These are phyloP conservation scores for Phytophthora megakarya DNA, from an alignment of 352 stramenopile genomes.

Conservation along the genomic window DNA sequence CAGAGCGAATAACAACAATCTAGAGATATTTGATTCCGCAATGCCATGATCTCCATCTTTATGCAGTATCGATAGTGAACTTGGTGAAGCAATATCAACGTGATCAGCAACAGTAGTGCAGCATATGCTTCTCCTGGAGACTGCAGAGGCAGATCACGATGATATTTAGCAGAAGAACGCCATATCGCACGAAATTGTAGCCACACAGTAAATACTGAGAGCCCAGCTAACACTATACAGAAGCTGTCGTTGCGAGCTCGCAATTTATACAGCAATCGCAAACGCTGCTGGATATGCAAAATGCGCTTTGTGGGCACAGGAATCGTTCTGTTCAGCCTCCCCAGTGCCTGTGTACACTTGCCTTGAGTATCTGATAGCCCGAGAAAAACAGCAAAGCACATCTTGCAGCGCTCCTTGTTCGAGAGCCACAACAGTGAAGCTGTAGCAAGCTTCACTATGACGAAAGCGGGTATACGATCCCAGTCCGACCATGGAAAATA, in stretches of 20 bases:
- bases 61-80: constrained; percentile 52
- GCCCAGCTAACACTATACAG: constrained; percentile 37
- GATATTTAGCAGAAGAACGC: constrained; percentile 35
- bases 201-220: constrained; percentile 50
- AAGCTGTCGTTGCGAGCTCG: constrained; percentile 39
- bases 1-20: constrained; percentile 20
- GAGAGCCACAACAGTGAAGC: constrained; percentile 39
- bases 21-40: constrained; percentile 53
- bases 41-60: constrained; percentile 57
- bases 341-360: not conserved
- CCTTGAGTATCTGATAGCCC: constrained; percentile 20
- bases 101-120: constrained; percentile 50
- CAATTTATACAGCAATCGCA: constrained; percentile 42
- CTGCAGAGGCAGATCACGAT: constrained; percentile 29
- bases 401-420: constrained; percentile 44
- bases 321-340: constrained; percentile 30
- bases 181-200: constrained; percentile 68
- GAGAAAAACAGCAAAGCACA: constrained; percentile 41
- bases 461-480: constrained; percentile 47
- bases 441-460: constrained; percentile 31
- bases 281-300: constrained; percentile 31
- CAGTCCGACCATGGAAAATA: constrained; percentile 57
- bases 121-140: constrained; percentile 60
- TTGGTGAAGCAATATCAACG: constrained; percentile 44
- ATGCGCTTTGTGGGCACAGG: constrained; percentile 21